Conservation (phyloP, 2,329 filamentous ascomycete species). For the Pyrenophora tritici-repentis region DNA sequence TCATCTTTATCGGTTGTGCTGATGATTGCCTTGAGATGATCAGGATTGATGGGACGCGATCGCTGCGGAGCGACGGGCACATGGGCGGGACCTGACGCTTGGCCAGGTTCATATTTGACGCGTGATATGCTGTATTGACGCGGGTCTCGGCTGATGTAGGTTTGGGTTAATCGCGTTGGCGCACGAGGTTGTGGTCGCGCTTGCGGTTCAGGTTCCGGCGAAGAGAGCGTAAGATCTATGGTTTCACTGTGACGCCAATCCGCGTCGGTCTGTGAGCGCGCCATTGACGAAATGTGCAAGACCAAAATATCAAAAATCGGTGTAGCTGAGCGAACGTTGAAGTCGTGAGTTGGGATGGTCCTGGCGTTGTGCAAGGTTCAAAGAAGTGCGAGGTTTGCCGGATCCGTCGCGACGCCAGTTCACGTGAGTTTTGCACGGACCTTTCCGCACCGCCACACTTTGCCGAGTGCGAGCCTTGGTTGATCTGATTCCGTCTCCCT, state of each 20-base stretch:
- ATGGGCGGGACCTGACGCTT: neutral
- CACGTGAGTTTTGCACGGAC: conserved; percentile 3
- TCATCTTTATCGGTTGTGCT: conserved; percentile 23
- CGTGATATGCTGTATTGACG: neutral
- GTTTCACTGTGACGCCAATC: conserved; percentile 15
- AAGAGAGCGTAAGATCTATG: conserved; percentile 34
- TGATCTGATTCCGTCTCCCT: neutral
- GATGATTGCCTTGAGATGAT: conserved; percentile 38
- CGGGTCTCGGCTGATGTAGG: conserved; percentile 17
- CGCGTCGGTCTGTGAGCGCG: conserved; percentile 5
- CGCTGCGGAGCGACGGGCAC: conserved; percentile 7
- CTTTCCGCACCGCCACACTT: neutral
- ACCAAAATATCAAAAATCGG: neutral
- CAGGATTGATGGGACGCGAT: conserved; percentile 25
- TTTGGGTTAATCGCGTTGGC: conserved; percentile 15
- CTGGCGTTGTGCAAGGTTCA: conserved; percentile 1
- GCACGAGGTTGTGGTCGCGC: conserved; percentile 10
- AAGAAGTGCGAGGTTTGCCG: neutral
- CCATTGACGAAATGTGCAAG: conserved; percentile 5
- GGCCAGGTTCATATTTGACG: conserved; percentile 5
- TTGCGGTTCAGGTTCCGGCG: conserved; percentile 24
- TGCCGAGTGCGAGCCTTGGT: neutral
- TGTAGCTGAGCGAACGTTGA: neutral
- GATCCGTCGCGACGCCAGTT: conserved; percentile 5
- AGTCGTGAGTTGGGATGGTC: neutral